A percentile compares a stretch with the other conserved stretches of the same genome.
phyloP scores from a whole-genome alignment of 148 eudicot genomes.

The Fallopia convolvulus region DNA sequence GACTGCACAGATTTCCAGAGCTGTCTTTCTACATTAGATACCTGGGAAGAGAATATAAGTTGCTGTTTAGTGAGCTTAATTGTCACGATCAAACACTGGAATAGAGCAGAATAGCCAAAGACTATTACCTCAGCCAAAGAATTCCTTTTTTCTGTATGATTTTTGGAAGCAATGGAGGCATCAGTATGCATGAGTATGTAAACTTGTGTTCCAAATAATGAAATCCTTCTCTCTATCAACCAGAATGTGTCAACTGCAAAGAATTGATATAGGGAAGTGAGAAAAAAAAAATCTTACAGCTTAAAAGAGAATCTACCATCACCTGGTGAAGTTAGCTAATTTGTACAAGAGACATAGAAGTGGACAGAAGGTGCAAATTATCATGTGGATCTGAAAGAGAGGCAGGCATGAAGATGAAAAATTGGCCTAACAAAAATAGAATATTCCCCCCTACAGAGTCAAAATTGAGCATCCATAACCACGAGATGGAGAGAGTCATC shows the following conservation, averaged over 20 bases:
- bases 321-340: neutral
- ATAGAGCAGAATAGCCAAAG: neutral
- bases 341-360: neutral
- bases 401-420: neutral
- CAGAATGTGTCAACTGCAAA: neutral
- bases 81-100: neutral
- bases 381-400: neutral
- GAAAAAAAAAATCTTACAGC: neutral
- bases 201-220: neutral
- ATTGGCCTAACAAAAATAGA: neutral
- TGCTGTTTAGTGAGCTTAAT: neutral
- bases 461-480: neutral
- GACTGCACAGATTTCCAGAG: slow-evolving; percentile 55
- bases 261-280: neutral
- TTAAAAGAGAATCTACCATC: neutral
- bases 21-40: slow-evolving; percentile 48
- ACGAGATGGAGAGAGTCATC: neutral
- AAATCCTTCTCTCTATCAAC: neutral
- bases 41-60: slow-evolving; percentile 26
- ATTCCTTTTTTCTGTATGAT: slow-evolving; percentile 24
- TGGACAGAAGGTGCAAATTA: neutral
- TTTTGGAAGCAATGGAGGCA: neutral
- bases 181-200: neutral
- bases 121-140: slow-evolving; percentile 40
- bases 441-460: neutral